These are phyloP conservation scores for Microdochium nivale DNA, from an alignment of 2,329 filamentous ascomycete genomes.

Conservation along the genomic window DNA sequence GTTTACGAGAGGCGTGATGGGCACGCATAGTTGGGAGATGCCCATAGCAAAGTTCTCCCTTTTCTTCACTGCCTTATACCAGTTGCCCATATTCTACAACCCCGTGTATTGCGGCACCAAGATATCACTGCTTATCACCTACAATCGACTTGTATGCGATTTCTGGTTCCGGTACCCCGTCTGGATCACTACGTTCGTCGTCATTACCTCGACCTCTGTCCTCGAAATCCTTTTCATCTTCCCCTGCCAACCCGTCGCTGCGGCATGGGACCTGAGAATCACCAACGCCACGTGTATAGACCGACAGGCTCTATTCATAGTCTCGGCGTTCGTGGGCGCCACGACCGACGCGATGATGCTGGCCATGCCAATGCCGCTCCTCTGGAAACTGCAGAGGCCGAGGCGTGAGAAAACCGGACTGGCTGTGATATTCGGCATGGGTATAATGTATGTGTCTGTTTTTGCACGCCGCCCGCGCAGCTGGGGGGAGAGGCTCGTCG, in stretches of 20 bases:
- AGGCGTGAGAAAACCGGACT: not conserved
- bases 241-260: conserved; percentile 1
- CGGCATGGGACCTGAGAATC: conserved; percentile 1
- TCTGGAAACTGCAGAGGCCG: conserved; percentile 1
- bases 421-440: not conserved
- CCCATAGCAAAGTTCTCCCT: conserved; percentile 5
- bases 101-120: conserved; percentile 3
- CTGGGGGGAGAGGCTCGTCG: no score
- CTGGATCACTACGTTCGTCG: conserved; percentile 1
- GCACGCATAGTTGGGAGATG: conserved; percentile 5
- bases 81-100: conserved; percentile 10
- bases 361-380: conserved; percentile 1
- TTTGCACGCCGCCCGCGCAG: no score
- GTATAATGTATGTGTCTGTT: not conserved
- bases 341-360: conserved; percentile 2
- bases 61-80: conserved; percentile 7
- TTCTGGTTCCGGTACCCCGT: conserved; percentile 2
- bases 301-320: not conserved
- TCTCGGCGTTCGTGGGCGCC: not conserved
- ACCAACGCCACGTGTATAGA: not conserved
- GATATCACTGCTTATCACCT: not conserved
- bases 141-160: not conserved
- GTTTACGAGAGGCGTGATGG: conserved; percentile 2
- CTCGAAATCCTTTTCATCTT: conserved; percentile 1
- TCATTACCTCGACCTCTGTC: not conserved